Evolutionary conservation across 2,329 filamentous ascomycete genomes (phyloP), one percentile per base, ranked within the genome.

Genomic region (Davidsoniella eucalypti): DNA sequence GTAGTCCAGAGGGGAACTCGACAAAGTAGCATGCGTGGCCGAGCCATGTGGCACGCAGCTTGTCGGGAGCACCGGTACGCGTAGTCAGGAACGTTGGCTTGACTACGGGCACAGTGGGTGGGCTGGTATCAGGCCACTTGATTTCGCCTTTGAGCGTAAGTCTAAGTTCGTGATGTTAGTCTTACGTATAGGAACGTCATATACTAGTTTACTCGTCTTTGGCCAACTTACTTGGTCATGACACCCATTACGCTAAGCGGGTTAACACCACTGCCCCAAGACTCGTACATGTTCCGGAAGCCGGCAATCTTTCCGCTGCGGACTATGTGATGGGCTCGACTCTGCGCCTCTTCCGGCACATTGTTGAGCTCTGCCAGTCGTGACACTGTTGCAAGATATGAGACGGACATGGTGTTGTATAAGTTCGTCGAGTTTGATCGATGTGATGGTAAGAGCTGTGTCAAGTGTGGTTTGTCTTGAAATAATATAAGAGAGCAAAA

Each of bases 1-100:
- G 80, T 49, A 96, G 70, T 1, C 90, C 90, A 12, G 76, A 74
- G 1, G 87, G 87, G 59, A 88, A 95, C 64, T 95, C 90, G 57
- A 94, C 78, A 59, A 86, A 88, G 68, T 87, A 94, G 68, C 87
- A 94, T 3, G 90, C 88, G 63, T 96, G 90, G 36, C 90, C 90
- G 2, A 96, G 78, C 90, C 90, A 95, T 39, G 90, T 96, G 33
- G 88, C 85, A 49, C 87, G 79, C 21, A 96, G 72, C 39, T 74
- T 70, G 16, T 64, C 58, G 5, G 36, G 17, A 10, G 65, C 66
- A 10, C 73, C 75, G 4, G 71, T 64, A 50, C 84, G 76, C 12
- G 68, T 67, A 1, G 76, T 64, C 8, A 85, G 70, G 63, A 90
- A 90, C 4, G 69, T 59, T 0, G 87, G 84, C 54, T 73, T 75